Evolutionary conservation across 345 rosid genomes (phyloP).

Genomic region (Pugionium dolabratum): DNA sequence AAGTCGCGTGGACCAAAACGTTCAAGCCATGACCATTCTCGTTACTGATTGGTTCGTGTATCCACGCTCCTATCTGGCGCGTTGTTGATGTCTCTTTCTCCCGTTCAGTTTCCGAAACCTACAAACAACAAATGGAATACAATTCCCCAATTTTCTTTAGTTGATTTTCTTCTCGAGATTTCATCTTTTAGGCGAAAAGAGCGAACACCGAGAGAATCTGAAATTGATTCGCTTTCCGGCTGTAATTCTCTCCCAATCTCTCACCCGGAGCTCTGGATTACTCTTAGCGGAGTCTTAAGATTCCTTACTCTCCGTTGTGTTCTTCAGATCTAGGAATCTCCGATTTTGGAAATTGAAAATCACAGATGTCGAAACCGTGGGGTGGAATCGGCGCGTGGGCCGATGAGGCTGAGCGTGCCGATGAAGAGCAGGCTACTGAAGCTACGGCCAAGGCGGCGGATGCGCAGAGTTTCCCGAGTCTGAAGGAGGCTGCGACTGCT

Average conservation of each 20-base stretch:
- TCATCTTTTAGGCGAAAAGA: constrained; percentile 1
- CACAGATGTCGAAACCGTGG: constrained; percentile 63
- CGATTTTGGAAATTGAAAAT: constrained; percentile 15
- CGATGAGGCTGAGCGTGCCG: constrained; percentile 79
- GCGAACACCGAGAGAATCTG: constrained; percentile 14
- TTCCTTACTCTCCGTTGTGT: too few species aligned
- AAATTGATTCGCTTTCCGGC: constrained; percentile 15
- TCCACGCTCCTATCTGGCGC: constrained; percentile 12
- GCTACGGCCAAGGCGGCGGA: constrained; percentile 35
- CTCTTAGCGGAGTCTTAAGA: too few species aligned
- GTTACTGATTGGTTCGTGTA: constrained; percentile 25
- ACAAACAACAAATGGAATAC: constrained; percentile 14
- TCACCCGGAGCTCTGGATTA: constrained; percentile 44
- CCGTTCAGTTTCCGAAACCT: constrained; percentile 16
- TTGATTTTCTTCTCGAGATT: neutral
- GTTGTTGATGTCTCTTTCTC: constrained; percentile 16
- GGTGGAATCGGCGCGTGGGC: constrained; percentile 87
- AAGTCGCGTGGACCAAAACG: constrained; percentile 29
- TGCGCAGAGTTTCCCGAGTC: constrained; percentile 68
- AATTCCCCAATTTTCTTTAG: neutral
- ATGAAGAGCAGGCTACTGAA: constrained; percentile 52
- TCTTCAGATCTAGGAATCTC: constrained; percentile 22
- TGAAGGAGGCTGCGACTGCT: constrained; percentile 58
- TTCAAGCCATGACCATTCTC: neutral
- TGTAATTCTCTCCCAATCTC: neutral